phyloP scores from a whole-genome alignment of 768 basidiomycete species.

The Rhodosporidiobolus sp. region DNA sequence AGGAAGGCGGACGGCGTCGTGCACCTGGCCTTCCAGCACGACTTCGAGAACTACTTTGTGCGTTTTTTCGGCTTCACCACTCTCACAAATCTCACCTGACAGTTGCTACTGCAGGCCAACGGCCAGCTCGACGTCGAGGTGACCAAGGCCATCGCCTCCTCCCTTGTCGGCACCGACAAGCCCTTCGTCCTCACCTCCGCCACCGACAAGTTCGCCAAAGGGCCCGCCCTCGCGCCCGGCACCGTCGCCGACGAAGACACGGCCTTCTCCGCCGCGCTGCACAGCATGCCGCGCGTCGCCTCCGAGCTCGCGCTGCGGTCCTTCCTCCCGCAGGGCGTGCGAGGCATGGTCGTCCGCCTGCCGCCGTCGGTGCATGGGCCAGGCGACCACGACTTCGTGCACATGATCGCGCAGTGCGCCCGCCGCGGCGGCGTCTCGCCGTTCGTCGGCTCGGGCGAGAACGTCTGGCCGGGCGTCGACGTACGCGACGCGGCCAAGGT shows the following conservation, averaged over 20 bases:
- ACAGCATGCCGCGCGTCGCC: background rate
- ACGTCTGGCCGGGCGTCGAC: constrained; percentile 41
- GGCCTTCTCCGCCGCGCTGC: background rate
- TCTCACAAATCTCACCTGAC: background rate
- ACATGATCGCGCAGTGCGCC: background rate
- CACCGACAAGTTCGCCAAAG: constrained; percentile 23
- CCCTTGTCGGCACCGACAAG: constrained; percentile 9
- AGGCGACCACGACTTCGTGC: constrained; percentile 11
- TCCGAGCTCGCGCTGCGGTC: background rate
- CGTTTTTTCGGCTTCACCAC: background rate
- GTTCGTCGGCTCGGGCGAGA: constrained; percentile 13
- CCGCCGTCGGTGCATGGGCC: constrained; percentile 11
- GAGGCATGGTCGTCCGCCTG: constrained; percentile 10
- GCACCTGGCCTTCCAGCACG: constrained; percentile 26
- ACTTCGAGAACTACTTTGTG: background rate
- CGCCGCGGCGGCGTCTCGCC: background rate
- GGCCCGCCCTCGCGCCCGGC: background rate
- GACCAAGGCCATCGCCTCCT: background rate
- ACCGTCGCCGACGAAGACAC: background rate
- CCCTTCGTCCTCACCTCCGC: constrained; percentile 18
- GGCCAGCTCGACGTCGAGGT: background rate
- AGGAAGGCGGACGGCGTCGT: constrained; percentile 26
- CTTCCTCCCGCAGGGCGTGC: background rate
- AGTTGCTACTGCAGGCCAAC: background rate
- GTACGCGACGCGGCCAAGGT: constrained; percentile 41